These are phyloP conservation scores for Alopecurus myosuroides DNA, from an alignment of 176 grass and related monocot species.

Conservation along the genomic window DNA sequence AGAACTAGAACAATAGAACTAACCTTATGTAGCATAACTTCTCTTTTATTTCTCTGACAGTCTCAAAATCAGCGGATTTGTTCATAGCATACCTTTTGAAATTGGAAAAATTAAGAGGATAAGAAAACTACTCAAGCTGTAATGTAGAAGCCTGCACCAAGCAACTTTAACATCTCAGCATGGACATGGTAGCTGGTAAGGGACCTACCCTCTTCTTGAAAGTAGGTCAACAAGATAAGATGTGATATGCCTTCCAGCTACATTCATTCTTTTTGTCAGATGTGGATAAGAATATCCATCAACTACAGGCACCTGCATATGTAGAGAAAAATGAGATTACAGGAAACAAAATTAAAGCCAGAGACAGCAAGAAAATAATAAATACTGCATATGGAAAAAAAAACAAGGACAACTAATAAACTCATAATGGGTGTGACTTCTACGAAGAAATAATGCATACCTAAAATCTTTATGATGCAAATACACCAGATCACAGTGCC, in stretches of 20 bases:
- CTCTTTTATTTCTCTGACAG: slow-evolving; percentile 92
- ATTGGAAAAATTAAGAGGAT: not conserved
- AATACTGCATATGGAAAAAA: not conserved
- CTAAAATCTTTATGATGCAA: not conserved
- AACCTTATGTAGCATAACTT: slow-evolving; percentile 94
- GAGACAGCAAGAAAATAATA: not conserved
- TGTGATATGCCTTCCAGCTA: slow-evolving; percentile 98
- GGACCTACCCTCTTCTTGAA: slow-evolving; percentile 87
- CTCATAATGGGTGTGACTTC: not conserved
- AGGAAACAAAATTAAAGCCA: not conserved
- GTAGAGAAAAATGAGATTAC: slow-evolving; percentile 22
- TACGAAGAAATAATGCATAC: not conserved
- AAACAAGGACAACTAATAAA: not conserved
- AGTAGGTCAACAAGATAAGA: slow-evolving; percentile 96
- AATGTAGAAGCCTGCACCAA: slow-evolving; percentile 1
- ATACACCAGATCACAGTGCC: not conserved
- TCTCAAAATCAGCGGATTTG: slow-evolving; percentile 95
- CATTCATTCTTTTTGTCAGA: slow-evolving; percentile 98
- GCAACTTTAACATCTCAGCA: slow-evolving; percentile 20
- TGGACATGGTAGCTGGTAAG: slow-evolving; percentile 17
- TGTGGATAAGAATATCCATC: slow-evolving; percentile 96
- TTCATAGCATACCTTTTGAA: slow-evolving; percentile 91
- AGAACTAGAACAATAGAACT: slow-evolving; percentile 1
- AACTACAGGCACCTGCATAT: slow-evolving; percentile 84
- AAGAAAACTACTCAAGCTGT: slow-evolving; percentile 15